Evolutionary conservation across 192 early-diverging fungal species (phyloP).

Genomic region (Kappamyces sp.): DNA sequence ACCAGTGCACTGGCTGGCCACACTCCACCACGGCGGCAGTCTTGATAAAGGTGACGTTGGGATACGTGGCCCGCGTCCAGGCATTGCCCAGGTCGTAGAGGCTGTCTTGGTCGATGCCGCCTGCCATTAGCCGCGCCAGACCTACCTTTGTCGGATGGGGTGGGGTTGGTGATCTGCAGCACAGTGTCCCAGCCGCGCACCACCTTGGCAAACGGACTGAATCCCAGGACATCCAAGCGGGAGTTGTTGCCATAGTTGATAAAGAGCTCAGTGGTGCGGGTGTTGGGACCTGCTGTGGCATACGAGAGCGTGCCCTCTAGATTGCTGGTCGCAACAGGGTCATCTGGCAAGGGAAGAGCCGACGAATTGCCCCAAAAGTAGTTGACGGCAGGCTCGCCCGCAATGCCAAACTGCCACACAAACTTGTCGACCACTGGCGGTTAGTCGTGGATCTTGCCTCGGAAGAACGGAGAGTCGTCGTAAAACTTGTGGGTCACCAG

Average conservation of each 20-base stretch:
- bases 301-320: conserved; percentile 3
- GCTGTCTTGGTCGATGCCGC: conserved; percentile 4
- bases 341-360: conserved; percentile 7
- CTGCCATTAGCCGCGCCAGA: not conserved
- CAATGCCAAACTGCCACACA: not conserved
- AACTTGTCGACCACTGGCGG: conserved; percentile 4
- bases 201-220: conserved; percentile 3
- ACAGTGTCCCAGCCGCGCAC: conserved; percentile 1
- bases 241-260: not conserved
- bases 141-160: not conserved
- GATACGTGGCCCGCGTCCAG: not conserved
- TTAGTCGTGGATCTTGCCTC: too few relatives aligned
- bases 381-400: conserved; percentile 1
- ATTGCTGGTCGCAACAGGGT: not conserved
- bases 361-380: conserved; percentile 1
- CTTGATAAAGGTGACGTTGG: conserved; percentile 11
- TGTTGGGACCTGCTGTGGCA: conserved; percentile 8
- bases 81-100: not conserved
- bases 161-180: not conserved
- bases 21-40: too few relatives aligned
- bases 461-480: conserved; percentile 3
- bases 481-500: conserved; percentile 10
- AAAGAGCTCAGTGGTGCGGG: conserved; percentile 4
- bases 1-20: too few relatives aligned
- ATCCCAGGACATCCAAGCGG: conserved; percentile 1